Percentiles rank a stretch among this genome's conserved stretches.
Evolutionary conservation across 108 stramenopile species (phyloP).

Genomic region (Stephanodiscus minutulus): DNA sequence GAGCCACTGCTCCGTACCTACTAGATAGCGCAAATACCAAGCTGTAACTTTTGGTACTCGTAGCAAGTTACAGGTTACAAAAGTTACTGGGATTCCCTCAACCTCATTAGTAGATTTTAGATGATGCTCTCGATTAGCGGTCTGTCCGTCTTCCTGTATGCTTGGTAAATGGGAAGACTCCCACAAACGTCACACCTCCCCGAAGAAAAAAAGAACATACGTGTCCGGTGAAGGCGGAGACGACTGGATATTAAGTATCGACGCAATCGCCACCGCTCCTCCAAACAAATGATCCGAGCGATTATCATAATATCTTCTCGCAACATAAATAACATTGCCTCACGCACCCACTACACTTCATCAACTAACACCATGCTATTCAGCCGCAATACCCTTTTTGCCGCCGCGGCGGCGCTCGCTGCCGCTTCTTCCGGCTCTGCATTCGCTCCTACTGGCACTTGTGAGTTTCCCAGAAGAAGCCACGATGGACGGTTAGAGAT

Average conservation of each 20-base stretch:
- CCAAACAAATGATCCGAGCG: neutral
- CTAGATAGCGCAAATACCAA: too few relatives aligned
- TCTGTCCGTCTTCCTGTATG: too few relatives aligned
- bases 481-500: neutral
- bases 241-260: too few relatives aligned
- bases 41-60: too few relatives aligned
- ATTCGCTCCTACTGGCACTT: constrained; percentile 34
- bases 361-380: constrained; percentile 38
- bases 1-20: too few relatives aligned
- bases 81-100: too few relatives aligned
- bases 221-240: constrained; percentile 5
- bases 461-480: constrained; percentile 19
- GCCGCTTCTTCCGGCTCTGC: constrained; percentile 40
- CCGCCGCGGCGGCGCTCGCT: constrained; percentile 39
- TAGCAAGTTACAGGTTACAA: too few relatives aligned
- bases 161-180: too few relatives aligned
- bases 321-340: neutral
- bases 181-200: too few relatives aligned
- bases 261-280: neutral
- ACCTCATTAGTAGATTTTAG: too few relatives aligned
- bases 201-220: neutral
- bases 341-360: neutral
- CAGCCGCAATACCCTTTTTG: constrained; percentile 39
- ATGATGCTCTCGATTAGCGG: too few relatives aligned
- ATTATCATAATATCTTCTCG: constrained; percentile 1